These are phyloP conservation scores for Aspergillus hortae DNA, from an alignment of 2,329 filamentous ascomycete species.

Conservation along the genomic window DNA sequence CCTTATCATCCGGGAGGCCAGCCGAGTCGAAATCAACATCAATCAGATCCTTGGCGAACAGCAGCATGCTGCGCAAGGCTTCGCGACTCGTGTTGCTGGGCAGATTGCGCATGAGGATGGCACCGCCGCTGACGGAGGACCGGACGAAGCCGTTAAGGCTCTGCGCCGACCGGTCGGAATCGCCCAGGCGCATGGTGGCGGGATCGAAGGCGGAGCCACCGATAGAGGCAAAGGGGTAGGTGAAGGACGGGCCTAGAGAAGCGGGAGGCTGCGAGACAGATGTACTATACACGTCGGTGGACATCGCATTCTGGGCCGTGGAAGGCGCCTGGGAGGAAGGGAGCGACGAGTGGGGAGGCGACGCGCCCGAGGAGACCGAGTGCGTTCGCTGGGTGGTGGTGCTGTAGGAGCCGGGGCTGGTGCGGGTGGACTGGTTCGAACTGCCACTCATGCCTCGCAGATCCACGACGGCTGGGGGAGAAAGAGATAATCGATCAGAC, in stretches of 20 bases:
- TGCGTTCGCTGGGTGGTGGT: constrained; percentile 37
- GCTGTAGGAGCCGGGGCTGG: constrained; percentile 39
- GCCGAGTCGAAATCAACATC: constrained; percentile 56
- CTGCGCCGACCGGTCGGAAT: constrained; percentile 34
- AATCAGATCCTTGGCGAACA: constrained; percentile 63
- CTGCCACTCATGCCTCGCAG: constrained; percentile 40
- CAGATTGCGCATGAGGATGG: constrained; percentile 57
- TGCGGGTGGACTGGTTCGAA: constrained; percentile 40
- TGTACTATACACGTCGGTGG: constrained; percentile 41
- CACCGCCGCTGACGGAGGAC: constrained; percentile 28
- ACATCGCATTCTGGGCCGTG: constrained; percentile 42
- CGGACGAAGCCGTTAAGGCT: constrained; percentile 34
- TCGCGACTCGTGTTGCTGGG: constrained; percentile 57
- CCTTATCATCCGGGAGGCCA: constrained; percentile 54
- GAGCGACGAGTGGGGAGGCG: constrained; percentile 34
- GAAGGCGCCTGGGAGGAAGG: constrained; percentile 32
- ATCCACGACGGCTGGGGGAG: constrained; percentile 6
- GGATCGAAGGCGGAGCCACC: constrained; percentile 33
- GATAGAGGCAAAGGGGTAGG: constrained; percentile 38
- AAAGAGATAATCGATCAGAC: constrained; percentile 13
- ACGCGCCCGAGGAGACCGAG: constrained; percentile 38
- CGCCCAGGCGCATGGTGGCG: constrained; percentile 32
- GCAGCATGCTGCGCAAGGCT: constrained; percentile 58
- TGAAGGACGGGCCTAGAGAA: constrained; percentile 33
- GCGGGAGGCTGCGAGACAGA: constrained; percentile 34